phyloP scores from a whole-genome alignment of 148 eudicot species.

The Rheum nobile region DNA sequence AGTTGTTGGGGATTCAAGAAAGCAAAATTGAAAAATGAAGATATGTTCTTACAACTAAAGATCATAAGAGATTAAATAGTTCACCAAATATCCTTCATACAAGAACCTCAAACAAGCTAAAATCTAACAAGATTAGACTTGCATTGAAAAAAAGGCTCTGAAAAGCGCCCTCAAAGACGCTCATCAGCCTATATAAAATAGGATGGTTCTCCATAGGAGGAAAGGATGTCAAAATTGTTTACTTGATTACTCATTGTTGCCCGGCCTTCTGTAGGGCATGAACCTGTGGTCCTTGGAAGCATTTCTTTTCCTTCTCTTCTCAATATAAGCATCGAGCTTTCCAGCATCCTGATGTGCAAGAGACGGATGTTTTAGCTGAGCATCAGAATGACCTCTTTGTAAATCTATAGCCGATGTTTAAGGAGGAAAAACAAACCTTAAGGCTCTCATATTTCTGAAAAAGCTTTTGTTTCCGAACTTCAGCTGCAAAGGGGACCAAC shows the following conservation, averaged over 20 bases:
- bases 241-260: slow-evolving; percentile 12
- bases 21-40: neutral
- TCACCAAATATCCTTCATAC: neutral
- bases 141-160: neutral
- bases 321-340: slow-evolving; percentile 60
- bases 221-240: neutral
- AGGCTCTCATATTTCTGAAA: slow-evolving; percentile 63
- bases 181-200: neutral
- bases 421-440: slow-evolving; percentile 31
- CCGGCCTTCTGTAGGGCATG: slow-evolving; percentile 68
- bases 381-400: neutral
- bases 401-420: neutral
- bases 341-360: slow-evolving; percentile 47
- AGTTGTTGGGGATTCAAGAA: neutral
- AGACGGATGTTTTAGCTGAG: neutral
- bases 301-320: slow-evolving; percentile 63
- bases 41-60: neutral
- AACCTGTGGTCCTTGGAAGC: slow-evolving; percentile 77
- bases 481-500: slow-evolving; percentile 54
- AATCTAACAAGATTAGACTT: neutral
- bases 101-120: neutral
- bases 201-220: neutral
- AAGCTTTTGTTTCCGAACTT: slow-evolving; percentile 52
- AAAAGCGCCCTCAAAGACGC: too few species aligned
- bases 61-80: neutral